Evolutionary conservation across 805 yeast genomes (phyloP), one percentile per base, ranked within the genome.

Genomic region (Candida verbasci): DNA sequence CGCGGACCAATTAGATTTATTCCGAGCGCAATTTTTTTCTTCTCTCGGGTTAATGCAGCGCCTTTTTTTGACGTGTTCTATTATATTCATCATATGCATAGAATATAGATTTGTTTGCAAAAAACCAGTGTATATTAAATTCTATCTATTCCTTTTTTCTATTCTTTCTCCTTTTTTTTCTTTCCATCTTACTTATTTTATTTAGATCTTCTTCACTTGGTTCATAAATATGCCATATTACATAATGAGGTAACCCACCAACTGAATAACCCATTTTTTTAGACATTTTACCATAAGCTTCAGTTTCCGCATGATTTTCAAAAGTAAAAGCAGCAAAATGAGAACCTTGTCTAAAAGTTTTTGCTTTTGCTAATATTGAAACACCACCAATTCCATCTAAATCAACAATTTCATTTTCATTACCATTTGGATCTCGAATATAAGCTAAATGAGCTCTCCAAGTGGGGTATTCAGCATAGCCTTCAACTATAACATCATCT

Each of bases 311-410:
- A 59, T 85, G 94, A 52, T 85, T 85, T 62, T 77, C 72, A 54
- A 84, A 83, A 1, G 93, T 81, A 49, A 83, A 84, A 1, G 93
- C 93, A 12, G 93, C 89, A 68, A 85, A 85, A 50, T 80, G 81
- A n/a, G 78, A 80, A 39, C 94, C 94, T 40, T 75, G 79, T 50
- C 93, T 70, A 53, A 85, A 84, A 17, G 83, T 72, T 45, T 73
- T 72, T 0, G 91, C 91, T 52, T 75, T 79, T 1, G 89, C 85
- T 34, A 85, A 58, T 38, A 85, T 83, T 0, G 89, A 82, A 22
- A 85, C 95, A 36, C 95, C 95, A 18, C 95, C 95, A 37, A 85
- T 86, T 44, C 95, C 95, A 54, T 85, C 94, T 37, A 85, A 56
- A 41, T 80, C 82, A 9, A 84, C 63, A n/a, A 79, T 62, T 54